These are phyloP conservation scores for Graphilbum fragrans DNA, from an alignment of 2,329 filamentous ascomycete species.

Conservation along the genomic window DNA sequence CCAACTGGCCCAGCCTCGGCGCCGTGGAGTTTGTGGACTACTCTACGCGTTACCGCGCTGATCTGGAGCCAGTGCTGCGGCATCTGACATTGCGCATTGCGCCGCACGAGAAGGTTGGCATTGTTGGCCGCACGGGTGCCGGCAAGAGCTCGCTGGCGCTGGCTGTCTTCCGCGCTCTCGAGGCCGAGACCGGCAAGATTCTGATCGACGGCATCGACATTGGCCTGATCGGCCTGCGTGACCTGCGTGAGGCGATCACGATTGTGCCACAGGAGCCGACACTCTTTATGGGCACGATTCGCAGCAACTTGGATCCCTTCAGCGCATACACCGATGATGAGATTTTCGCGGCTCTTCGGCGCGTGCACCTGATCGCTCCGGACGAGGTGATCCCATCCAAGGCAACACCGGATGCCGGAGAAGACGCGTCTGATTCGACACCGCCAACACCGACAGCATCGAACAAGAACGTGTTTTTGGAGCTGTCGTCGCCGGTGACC, in stretches of 20 bases:
- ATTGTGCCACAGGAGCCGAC: constrained; percentile 98
- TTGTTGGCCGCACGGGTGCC: constrained; percentile 89
- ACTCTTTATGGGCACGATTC: constrained; percentile 82
- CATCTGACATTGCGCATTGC: constrained; percentile 77
- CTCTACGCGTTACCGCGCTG: constrained; percentile 75
- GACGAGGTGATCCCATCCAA: constrained; percentile 29
- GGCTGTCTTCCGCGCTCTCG: constrained; percentile 84
- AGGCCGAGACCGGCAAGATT: constrained; percentile 83
- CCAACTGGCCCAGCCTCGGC: constrained; percentile 76
- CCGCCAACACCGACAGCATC: constrained; percentile 32
- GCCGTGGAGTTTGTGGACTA: constrained; percentile 82
- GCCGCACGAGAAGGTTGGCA: constrained; percentile 83
- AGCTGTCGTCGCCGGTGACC: constrained; percentile 69
- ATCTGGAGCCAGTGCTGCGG: constrained; percentile 77
- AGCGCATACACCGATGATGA: constrained; percentile 78
- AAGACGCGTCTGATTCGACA: constrained; percentile 1
- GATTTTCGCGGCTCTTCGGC: constrained; percentile 73
- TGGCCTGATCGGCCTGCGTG: constrained; percentile 77
- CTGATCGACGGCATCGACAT: constrained; percentile 88
- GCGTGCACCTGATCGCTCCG: constrained; percentile 73
- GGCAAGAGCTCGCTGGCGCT: constrained; percentile 93
- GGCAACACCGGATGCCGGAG: constrained; percentile 7
- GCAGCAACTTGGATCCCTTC: constrained; percentile 90
- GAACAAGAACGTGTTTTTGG: constrained; percentile 92
- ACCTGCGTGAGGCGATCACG: constrained; percentile 85